phyloP scores from a whole-genome alignment of 768 basidiomycete species.

The Kwoniella bestiolae region DNA sequence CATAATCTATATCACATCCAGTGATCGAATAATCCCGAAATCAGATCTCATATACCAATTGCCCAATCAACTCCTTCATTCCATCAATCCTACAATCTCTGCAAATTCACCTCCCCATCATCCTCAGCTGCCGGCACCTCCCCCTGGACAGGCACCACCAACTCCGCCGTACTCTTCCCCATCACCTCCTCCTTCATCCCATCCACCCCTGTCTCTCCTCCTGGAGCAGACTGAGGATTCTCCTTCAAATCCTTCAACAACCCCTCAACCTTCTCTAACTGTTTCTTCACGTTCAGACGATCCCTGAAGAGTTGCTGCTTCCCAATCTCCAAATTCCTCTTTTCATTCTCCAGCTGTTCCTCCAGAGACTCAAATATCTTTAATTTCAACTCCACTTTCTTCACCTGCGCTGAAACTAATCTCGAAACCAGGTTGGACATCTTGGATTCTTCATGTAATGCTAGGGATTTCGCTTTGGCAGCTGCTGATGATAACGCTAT shows the following conservation, averaged over 20 bases:
- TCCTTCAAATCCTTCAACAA: slow-evolving; percentile 45
- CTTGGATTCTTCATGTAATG: slow-evolving; percentile 77
- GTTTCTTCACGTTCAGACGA: slow-evolving; percentile 59
- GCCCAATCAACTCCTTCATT: no score
- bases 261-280: slow-evolving; percentile 50
- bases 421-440: slow-evolving; percentile 75
- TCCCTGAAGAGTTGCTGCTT: slow-evolving; percentile 80
- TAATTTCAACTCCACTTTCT: slow-evolving; percentile 93
- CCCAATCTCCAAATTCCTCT: slow-evolving; percentile 79
- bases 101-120: slow-evolving; percentile 3
- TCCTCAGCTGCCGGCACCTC: neutral
- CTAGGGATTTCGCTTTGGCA: slow-evolving; percentile 77
- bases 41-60: no score
- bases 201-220: neutral
- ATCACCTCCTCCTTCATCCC: slow-evolving; percentile 7
- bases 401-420: slow-evolving; percentile 75
- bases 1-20: neutral
- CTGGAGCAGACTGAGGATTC: neutral
- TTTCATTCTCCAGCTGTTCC: slow-evolving; percentile 86
- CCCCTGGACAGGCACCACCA: neutral
- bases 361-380: slow-evolving; percentile 95
- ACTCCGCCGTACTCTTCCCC: slow-evolving; percentile 1
- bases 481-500: slow-evolving; percentile 89
- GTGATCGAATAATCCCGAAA: neutral
- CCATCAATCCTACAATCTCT: slow-evolving; percentile 15